These are phyloP conservation scores for Kodamaea plutei DNA, from an alignment of 1,139 yeast species.

Conservation along the genomic window DNA sequence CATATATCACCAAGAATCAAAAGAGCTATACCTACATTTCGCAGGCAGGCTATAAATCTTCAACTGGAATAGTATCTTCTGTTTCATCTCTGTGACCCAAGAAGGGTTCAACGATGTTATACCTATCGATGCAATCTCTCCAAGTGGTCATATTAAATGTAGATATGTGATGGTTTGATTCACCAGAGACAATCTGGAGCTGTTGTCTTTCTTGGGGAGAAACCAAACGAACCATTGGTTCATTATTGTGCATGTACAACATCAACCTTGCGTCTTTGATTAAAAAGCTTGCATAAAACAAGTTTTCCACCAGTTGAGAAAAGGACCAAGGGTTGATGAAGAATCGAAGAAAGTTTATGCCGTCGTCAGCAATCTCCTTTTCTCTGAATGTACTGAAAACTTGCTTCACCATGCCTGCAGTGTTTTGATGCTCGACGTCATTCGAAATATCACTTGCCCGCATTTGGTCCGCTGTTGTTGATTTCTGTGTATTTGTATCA, in stretches of 20 bases:
- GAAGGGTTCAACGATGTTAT: constrained; percentile 50
- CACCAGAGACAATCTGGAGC: constrained; percentile 14
- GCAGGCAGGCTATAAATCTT: constrained; percentile 15
- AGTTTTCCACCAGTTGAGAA: constrained; percentile 75
- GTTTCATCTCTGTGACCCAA: constrained; percentile 41
- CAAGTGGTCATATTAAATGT: constrained; percentile 65
- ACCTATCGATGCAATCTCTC: constrained; percentile 48
- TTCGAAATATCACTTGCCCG: constrained; percentile 47
- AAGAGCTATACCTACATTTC: too few species aligned
- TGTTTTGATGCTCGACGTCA: constrained; percentile 45
- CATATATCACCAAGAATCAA: too few species aligned
- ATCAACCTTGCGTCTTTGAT: constrained; percentile 66
- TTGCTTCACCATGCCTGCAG: constrained; percentile 56
- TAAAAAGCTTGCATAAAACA: constrained; percentile 77
- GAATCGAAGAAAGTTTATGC: constrained; percentile 59
- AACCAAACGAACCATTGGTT: constrained; percentile 28
- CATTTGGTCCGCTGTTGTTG: constrained; percentile 54
- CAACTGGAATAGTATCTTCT: constrained; percentile 27
- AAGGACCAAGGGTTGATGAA: constrained; percentile 74
- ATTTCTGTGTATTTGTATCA: constrained; percentile 33
- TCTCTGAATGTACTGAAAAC: constrained; percentile 37
- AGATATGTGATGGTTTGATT: constrained; percentile 61
- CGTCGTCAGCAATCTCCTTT: constrained; percentile 25
- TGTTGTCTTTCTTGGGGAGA: constrained; percentile 12
- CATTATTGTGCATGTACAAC: constrained; percentile 46